Evolutionary conservation across 1,284 basidiomycete genomes (phyloP), one percentile per base, ranked within the genome.

Genomic region (Sporisorium exsertum): DNA sequence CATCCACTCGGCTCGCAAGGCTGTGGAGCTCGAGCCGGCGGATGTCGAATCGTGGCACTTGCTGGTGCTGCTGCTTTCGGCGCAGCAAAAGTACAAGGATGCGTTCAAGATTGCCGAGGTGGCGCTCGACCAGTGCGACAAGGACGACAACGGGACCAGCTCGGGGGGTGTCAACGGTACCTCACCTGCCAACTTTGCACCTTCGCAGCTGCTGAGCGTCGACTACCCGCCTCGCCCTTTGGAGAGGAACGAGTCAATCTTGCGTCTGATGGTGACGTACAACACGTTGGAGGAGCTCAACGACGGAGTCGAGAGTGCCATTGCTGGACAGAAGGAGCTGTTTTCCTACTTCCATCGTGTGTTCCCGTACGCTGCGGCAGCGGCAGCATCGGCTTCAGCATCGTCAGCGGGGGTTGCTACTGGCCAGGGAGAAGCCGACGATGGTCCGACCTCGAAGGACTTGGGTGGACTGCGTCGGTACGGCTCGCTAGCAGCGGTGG

Each of bases 31-130:
- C 4, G 91, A 92, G 59, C 88, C 92, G 0, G 87, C 87, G 26
- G 91, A 93, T 77, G 88, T 93, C 27, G 89, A 93, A 45, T 91
- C 92, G 62, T 98, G 95, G 96, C 96, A 98, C 86, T 88, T 98
- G 18, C 89, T 98, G 0, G 93, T 93, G 0, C 87, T 99, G 6
- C 86, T 97, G 16, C 88, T 95, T 12, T 91, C 92, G 0, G 92
- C 93, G 6, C 88, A 89, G 35, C 93, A 92, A 68, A 91, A 95
- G 81, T 95, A 93, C 93, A 87, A 87, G 35, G 92, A 91, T 7
- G 95, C 95, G 0, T 88, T 88, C 47, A 90, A 91, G 61, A 90
- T 96, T 3, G 87, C 95, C 51, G 93, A 95, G 60, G 88, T 90
- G 3, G 92, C 83, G 22, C 76, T 85, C 15, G 70, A 63, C 53